phyloP scores from a whole-genome alignment of 2,329 filamentous ascomycete genomes.

The Cladosporium austrohemisphaericum region DNA sequence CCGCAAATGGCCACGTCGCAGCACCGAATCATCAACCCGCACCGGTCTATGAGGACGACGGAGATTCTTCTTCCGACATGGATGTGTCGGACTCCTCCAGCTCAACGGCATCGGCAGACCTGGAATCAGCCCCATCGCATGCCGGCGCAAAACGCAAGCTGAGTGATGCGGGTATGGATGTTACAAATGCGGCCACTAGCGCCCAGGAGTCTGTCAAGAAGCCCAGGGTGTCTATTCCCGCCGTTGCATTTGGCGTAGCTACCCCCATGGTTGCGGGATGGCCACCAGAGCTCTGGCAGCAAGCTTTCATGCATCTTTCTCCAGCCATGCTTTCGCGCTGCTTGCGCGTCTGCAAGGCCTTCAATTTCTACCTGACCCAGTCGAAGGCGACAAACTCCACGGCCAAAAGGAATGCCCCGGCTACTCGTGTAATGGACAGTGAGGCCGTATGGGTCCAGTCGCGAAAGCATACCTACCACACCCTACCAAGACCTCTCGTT shows the following conservation, averaged over 20 bases:
- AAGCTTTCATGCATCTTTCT: conserved; percentile 30
- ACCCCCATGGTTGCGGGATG: background rate
- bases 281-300: conserved; percentile 31
- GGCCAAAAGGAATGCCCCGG: background rate
- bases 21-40: background rate
- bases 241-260: conserved; percentile 12
- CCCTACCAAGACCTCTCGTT: conserved; percentile 65
- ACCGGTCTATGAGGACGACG: conserved; percentile 14
- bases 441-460: conserved; percentile 69
- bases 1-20: background rate
- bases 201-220: conserved; percentile 22
- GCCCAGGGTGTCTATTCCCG: conserved; percentile 18
- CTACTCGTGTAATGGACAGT: conserved; percentile 46
- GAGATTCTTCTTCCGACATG: conserved; percentile 28
- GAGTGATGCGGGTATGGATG: conserved; percentile 17
- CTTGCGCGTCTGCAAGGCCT: conserved; percentile 29
- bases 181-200: conserved; percentile 12
- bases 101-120: conserved; percentile 21
- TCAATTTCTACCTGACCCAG: conserved; percentile 28
- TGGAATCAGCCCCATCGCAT: conserved; percentile 10
- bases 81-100: conserved; percentile 26
- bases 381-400: conserved; percentile 16
- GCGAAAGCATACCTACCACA: conserved; percentile 61
- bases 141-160: conserved; percentile 31
- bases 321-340: conserved; percentile 32